phyloP scores from a whole-genome alignment of 1,284 basidiomycete species.

The Apiotrichum veenhuisii region DNA sequence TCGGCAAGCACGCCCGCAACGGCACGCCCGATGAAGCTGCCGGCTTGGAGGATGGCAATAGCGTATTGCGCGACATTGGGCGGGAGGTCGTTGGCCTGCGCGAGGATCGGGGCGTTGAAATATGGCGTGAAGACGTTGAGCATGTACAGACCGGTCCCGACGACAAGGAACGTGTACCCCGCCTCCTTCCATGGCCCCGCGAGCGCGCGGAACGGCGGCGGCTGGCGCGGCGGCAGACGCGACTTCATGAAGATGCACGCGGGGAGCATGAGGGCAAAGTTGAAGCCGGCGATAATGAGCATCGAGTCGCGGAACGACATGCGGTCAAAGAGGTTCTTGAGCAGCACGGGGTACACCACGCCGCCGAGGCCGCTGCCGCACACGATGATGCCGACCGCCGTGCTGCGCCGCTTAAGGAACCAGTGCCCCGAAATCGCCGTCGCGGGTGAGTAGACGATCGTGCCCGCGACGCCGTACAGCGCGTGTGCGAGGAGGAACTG shows the following conservation, averaged over 20 bases:
- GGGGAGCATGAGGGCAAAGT: slow-evolving; percentile 22
- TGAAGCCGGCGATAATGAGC: slow-evolving; percentile 24
- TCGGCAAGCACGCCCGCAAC: slow-evolving; percentile 25
- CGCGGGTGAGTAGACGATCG: slow-evolving; percentile 39
- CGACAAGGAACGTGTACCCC: slow-evolving; percentile 30
- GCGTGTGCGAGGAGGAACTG: slow-evolving; percentile 46
- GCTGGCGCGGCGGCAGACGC: slow-evolving; percentile 22
- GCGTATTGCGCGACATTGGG: slow-evolving; percentile 19
- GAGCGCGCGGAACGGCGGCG: slow-evolving; percentile 13
- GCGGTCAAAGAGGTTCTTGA: slow-evolving; percentile 35
- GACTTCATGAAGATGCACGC: slow-evolving; percentile 23
- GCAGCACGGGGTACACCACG: slow-evolving; percentile 42
- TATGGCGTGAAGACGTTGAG: slow-evolving; percentile 30
- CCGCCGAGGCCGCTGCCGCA: slow-evolving; percentile 45
- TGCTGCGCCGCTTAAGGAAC: slow-evolving; percentile 40
- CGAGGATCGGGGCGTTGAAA: slow-evolving; percentile 33
- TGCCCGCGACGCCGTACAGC: slow-evolving; percentile 37
- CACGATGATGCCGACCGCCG: slow-evolving; percentile 43
- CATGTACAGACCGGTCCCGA: slow-evolving; percentile 24
- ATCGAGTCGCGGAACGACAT: slow-evolving; percentile 24
- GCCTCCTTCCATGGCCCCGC: slow-evolving; percentile 31
- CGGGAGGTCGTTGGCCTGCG: slow-evolving; percentile 9
- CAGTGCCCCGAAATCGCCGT: slow-evolving; percentile 47
- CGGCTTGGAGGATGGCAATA: slow-evolving; percentile 26
- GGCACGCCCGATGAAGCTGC: slow-evolving; percentile 24